Evolutionary conservation across 768 basidiomycete species (phyloP), one percentile per base, ranked within the genome.

Genomic region (Obba rivulosa): DNA sequence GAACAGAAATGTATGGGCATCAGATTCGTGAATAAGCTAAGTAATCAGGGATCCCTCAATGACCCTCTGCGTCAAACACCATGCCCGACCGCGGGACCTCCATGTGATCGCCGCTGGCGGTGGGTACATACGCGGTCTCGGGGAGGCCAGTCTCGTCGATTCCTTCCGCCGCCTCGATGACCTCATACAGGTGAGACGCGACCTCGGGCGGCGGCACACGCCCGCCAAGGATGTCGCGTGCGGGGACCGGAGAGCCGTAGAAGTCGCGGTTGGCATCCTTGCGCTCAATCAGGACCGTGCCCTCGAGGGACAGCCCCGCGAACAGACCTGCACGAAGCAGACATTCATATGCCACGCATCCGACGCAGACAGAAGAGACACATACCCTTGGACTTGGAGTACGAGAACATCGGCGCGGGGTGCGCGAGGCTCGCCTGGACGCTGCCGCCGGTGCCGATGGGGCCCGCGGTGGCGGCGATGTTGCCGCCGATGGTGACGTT

Each of bases 191-290:
- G 54, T 77, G 77, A 25, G 87, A 89, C 1, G 93, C 93, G 48
- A 95, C 91, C 69, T 98, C 95, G 0, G 96, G 95, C n/a, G 95
- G 90, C 4, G 95, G 96, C 1, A 98, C 94, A 17, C 85, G 84
- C 34, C 95, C 95, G 44, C 87, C 81, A 22, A 99, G 80, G 58
- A 99, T 94, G 60, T 95, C 93, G 50, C 78, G 76, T 0, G 92
- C 91, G 5, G 93, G 87, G 4, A 97, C 81, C 2, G 83, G 74
- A 2, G 92, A 92, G 3, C 95, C 95, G 57, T 98, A 97, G 70
- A 98, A 99, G 21, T 93, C 92, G 43, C 86, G 82, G 64, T 98
- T 97, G 43, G 95, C 87, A 64, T 97, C 94, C 66, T 92, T 96
- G 57, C 95, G 79, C 67, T 97, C 94, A 53, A 99, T 88, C 48